Evolutionary conservation across 371 early-diverging fungal genomes (phyloP).

Genomic region (Umbelopsis sp.): DNA sequence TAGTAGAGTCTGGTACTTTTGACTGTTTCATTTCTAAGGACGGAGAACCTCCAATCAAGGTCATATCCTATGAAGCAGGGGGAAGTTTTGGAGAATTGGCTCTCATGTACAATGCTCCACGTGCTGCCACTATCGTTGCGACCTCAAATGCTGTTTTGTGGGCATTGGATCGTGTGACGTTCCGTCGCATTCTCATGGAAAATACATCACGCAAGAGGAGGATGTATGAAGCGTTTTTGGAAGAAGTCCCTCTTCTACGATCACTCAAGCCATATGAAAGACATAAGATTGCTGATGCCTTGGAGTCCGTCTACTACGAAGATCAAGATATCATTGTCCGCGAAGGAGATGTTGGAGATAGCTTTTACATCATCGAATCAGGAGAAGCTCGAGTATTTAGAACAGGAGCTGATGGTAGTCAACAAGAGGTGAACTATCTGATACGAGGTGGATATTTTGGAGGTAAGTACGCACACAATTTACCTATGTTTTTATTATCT

Average conservation of each 20-base stretch:
- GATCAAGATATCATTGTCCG: conserved; percentile 82
- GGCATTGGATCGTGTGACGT: conserved; percentile 96
- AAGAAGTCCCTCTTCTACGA: conserved; percentile 83
- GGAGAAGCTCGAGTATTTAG: conserved; percentile 84
- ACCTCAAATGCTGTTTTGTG: conserved; percentile 86
- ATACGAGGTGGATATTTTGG: conserved; percentile 94
- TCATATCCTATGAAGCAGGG: conserved; percentile 78
- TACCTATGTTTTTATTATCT: too few relatives aligned
- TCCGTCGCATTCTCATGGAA: conserved; percentile 93
- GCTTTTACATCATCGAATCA: conserved; percentile 88
- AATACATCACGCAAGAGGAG: conserved; percentile 89
- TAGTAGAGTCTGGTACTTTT: conserved; percentile 94
- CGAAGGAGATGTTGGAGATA: conserved; percentile 87
- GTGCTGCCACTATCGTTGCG: conserved; percentile 95
- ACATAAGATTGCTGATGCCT: conserved; percentile 94
- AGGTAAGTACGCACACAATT: conserved; percentile 50
- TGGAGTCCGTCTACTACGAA: conserved; percentile 83
- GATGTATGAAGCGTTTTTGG: conserved; percentile 92
- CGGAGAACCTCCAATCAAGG: conserved; percentile 58
- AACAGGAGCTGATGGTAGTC: conserved; percentile 71
- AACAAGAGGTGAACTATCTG: conserved; percentile 72
- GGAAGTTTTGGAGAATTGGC: conserved; percentile 98
- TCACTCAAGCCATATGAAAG: conserved; percentile 90
- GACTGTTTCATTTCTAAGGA: conserved; percentile 85
- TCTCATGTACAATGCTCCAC: conserved; percentile 95